Conservation (phyloP, 306 rosid genomes). For the Casuarina glauca region DNA sequence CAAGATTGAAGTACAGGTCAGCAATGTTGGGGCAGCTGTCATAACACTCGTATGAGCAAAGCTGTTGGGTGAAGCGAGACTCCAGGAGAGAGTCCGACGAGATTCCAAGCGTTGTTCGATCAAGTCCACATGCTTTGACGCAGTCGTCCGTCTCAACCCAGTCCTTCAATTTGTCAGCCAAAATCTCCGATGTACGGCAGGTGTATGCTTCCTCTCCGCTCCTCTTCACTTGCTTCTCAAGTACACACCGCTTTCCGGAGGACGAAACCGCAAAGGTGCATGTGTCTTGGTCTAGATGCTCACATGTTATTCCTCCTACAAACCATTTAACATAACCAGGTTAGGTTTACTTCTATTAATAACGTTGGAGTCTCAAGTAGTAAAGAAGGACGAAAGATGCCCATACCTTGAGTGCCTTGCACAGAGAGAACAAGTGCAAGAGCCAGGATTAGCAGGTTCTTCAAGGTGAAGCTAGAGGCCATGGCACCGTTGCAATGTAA, state of each 20-base stretch:
- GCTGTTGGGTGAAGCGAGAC: conserved; percentile 50
- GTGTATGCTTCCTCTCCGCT: conserved; percentile 67
- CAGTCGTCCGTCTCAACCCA: conserved; percentile 63
- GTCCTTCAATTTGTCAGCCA: conserved; percentile 62
- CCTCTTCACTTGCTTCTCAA: conserved; percentile 68
- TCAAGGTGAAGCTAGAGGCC: conserved; percentile 45
- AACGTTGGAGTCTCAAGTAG: too few species aligned
- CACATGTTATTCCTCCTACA: conserved; percentile 58
- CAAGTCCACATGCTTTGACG: conserved; percentile 65
- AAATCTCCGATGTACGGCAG: conserved; percentile 69
- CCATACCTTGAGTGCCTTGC: conserved; percentile 52
- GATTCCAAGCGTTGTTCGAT: conserved; percentile 65
- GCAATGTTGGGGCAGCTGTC: conserved; percentile 62
- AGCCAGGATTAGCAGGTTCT: conserved; percentile 28
- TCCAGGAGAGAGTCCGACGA: conserved; percentile 77
- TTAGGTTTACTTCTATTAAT: too few species aligned
- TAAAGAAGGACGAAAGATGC: not conserved
- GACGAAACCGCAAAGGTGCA: conserved; percentile 82
- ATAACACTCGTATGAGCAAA: conserved; percentile 77
- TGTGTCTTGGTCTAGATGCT: conserved; percentile 45
- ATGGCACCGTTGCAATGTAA: conserved; percentile 12
- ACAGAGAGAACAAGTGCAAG: conserved; percentile 42
- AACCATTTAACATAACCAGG: not conserved
- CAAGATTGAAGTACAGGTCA: conserved; percentile 81
- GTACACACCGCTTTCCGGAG: conserved; percentile 66